Evolutionary conservation across 306 rosid species (phyloP).

Genomic region (Luffa aegyptiaca): DNA sequence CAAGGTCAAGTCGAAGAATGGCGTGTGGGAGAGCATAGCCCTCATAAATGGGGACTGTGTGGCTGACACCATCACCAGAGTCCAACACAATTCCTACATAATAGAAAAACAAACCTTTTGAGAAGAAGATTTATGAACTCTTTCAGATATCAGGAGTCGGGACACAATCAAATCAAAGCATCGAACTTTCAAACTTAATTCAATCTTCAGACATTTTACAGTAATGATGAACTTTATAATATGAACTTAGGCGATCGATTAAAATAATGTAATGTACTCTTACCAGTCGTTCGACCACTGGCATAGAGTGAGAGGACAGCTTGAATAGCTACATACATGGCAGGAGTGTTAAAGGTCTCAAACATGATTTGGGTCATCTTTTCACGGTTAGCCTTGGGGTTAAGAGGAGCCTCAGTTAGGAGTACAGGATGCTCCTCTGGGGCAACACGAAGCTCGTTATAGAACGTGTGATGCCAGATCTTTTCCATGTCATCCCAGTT

Average conservation of each 20-base stretch:
- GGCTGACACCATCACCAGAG: slow-evolving; percentile 73
- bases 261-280: background rate
- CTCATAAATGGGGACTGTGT: slow-evolving; percentile 54
- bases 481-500: slow-evolving; percentile 99
- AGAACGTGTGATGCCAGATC: slow-evolving; percentile 99
- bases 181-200: background rate
- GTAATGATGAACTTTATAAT: background rate
- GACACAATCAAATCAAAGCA: background rate
- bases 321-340: slow-evolving; percentile 83
- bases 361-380: slow-evolving; percentile 99
- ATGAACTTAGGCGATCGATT: background rate
- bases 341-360: slow-evolving; percentile 93
- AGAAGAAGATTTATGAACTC: too few species aligned
- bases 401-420: slow-evolving; percentile 93
- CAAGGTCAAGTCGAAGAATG: slow-evolving; percentile 94
- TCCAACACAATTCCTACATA: slow-evolving; percentile 19
- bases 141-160: too few species aligned
- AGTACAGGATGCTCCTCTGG: slow-evolving; percentile 99
- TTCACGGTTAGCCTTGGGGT: slow-evolving; percentile 97
- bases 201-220: background rate
- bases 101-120: background rate
- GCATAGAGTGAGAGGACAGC: slow-evolving; percentile 4
- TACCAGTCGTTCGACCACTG: slow-evolving; percentile 74
- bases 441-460: slow-evolving; percentile 96
- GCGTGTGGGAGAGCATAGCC: slow-evolving; percentile 99